Percentiles rank a stretch among this genome's conserved stretches.
Conservation (phyloP, 257 asterid genomes). For the Ophiorrhiza pumila region DNA sequence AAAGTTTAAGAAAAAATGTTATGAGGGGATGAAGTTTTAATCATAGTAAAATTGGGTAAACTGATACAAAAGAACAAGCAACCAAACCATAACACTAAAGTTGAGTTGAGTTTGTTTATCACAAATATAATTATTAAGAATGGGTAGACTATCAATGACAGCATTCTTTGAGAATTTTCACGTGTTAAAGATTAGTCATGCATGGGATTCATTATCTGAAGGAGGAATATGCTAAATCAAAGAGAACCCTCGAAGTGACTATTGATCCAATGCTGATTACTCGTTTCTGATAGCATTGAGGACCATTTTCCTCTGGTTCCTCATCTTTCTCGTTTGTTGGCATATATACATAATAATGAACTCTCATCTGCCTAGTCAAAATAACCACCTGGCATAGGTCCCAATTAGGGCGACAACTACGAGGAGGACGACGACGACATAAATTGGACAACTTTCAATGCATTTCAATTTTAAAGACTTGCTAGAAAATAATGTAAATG, state of each 20-base stretch:
- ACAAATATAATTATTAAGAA: too few species aligned
- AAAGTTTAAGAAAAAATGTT: too few species aligned
- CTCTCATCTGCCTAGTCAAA: conserved; percentile 7
- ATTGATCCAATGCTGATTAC: conserved; percentile 2
- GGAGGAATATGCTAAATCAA: background rate
- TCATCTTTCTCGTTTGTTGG: background rate
- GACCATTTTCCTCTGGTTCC: conserved; percentile 5
- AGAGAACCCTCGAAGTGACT: background rate
- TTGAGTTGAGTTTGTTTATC: too few species aligned
- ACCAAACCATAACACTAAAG: too few species aligned
- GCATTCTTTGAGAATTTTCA: background rate
- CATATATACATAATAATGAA: conserved; percentile 5
- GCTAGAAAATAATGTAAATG: conserved; percentile 6
- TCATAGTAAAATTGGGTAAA: too few species aligned
- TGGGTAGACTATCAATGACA: background rate
- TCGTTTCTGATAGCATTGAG: background rate
- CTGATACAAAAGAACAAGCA: too few species aligned
- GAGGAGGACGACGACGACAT: background rate
- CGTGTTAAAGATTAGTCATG: background rate
- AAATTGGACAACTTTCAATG: conserved; percentile 4
- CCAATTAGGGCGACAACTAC: conserved; percentile 20
- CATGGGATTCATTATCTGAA: background rate
- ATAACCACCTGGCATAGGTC: conserved; percentile 19
- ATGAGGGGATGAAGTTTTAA: too few species aligned
- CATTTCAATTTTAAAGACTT: background rate